phyloP scores from a whole-genome alignment of 169 alveolate species.

The Cryptosporidium canis region DNA sequence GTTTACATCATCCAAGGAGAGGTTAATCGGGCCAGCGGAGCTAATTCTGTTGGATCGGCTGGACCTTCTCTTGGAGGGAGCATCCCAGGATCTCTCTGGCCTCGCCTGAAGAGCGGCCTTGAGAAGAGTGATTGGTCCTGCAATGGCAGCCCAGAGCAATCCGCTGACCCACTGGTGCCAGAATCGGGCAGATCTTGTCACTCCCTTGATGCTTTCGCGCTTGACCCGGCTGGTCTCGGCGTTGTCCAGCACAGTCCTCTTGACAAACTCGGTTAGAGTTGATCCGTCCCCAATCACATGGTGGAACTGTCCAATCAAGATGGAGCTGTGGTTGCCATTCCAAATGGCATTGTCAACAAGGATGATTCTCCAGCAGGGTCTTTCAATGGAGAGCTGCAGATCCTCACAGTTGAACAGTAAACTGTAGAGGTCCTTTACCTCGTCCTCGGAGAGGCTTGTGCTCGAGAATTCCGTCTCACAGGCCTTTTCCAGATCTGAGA shows the following conservation, averaged over 20 bases:
- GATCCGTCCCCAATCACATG: constrained; percentile 71
- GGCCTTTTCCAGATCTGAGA: not conserved
- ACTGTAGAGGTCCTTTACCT: constrained; percentile 9
- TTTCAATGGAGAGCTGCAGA: constrained; percentile 7
- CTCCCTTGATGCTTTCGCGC: constrained; percentile 2
- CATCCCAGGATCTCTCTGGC: constrained; percentile 64
- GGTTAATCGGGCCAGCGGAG: constrained; percentile 32
- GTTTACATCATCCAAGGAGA: constrained; percentile 42
- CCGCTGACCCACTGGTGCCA: constrained; percentile 72
- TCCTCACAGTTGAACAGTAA: constrained; percentile 11
- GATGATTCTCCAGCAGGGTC: constrained; percentile 70
- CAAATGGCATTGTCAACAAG: constrained; percentile 43
- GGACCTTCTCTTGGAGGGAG: constrained; percentile 37
- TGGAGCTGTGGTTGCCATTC: constrained; percentile 33
- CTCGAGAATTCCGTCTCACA: not conserved
- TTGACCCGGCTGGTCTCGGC: not conserved
- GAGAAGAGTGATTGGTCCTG: constrained; percentile 56
- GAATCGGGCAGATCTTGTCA: constrained; percentile 51
- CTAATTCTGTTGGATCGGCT: constrained; percentile 30
- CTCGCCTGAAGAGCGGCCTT: constrained; percentile 54
- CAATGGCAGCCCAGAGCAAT: constrained; percentile 59
- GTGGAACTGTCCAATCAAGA: constrained; percentile 66
- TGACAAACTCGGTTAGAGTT: constrained; percentile 51
- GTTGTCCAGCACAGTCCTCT: constrained; percentile 14
- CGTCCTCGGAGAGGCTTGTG: not conserved